These are phyloP conservation scores for Vararia minispora DNA, from an alignment of 768 basidiomycete genomes.

Conservation along the genomic window DNA sequence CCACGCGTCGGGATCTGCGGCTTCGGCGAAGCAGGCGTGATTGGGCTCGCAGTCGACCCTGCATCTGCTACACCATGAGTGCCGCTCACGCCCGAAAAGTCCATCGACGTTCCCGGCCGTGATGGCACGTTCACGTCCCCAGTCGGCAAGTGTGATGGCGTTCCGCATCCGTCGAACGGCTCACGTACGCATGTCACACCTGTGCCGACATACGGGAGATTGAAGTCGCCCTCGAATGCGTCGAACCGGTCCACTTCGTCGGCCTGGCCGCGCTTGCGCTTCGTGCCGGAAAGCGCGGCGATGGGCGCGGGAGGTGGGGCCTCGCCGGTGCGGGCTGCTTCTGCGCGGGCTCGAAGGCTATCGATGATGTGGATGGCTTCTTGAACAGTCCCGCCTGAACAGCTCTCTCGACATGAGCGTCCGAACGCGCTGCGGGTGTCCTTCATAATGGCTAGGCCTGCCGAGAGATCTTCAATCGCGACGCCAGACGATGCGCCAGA, in stretches of 20 bases:
- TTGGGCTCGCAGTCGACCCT: not conserved
- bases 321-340: slow-evolving; percentile 19
- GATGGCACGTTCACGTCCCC: not conserved
- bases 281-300: slow-evolving; percentile 21
- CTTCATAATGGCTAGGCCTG: slow-evolving; percentile 33
- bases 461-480: slow-evolving; percentile 35
- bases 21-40: no score
- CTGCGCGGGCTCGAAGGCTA: slow-evolving; percentile 22
- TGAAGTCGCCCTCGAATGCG: slow-evolving; percentile 22
- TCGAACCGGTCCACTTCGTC: slow-evolving; percentile 20
- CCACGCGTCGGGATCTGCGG: slow-evolving; percentile 3
- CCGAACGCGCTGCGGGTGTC: slow-evolving; percentile 17
- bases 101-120: slow-evolving; percentile 1
- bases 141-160: slow-evolving; percentile 1
- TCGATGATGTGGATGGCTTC: slow-evolving; percentile 14
- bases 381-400: slow-evolving; percentile 27
- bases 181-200: slow-evolving; percentile 18
- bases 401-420: slow-evolving; percentile 20
- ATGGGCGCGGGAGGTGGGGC: slow-evolving; percentile 7
- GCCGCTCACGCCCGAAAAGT: not conserved
- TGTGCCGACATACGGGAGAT: slow-evolving; percentile 31
- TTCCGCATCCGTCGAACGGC: not conserved
- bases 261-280: slow-evolving; percentile 33
- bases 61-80: not conserved
- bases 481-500: slow-evolving; percentile 32